Conservation (phyloP, 169 alveolate species). For the Toxoplasma gondii region DNA sequence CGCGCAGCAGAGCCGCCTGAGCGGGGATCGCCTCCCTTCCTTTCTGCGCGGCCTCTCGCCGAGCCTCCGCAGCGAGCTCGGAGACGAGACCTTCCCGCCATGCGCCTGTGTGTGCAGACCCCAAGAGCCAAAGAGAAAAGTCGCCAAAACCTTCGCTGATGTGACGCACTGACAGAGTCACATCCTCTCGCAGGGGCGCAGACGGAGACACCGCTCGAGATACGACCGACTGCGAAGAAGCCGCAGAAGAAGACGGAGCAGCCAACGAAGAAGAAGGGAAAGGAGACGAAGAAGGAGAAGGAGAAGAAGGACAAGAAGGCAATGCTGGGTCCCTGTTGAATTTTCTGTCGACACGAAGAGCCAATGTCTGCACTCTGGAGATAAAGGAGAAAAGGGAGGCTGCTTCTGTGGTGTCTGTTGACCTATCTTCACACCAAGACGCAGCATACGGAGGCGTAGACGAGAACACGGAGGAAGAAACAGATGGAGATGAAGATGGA, state of each 20-base stretch:
- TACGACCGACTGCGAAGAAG: background rate
- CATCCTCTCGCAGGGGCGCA: background rate
- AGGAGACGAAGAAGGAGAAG: background rate
- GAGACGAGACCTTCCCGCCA: background rate
- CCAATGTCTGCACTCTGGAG: background rate
- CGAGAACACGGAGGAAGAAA: background rate
- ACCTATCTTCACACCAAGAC: background rate
- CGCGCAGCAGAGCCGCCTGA: too few species aligned
- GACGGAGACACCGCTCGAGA: background rate
- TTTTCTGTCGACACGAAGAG: background rate
- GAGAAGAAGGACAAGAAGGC: background rate
- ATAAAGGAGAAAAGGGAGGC: constrained; percentile 1
- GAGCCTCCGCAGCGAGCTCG: background rate
- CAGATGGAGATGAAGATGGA: background rate
- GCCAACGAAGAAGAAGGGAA: background rate
- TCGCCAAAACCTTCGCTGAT: constrained; percentile 10
- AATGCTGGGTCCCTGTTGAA: background rate
- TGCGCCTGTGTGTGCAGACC: background rate
- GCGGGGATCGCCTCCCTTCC: background rate
- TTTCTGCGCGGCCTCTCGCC: background rate
- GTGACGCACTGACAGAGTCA: background rate
- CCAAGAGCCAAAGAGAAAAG: background rate
- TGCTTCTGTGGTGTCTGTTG: background rate
- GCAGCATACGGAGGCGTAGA: background rate
- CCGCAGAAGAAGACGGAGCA: background rate